Base-by-base conservation (phyloP, 2,329 filamentous ascomycete genomes). In the Claviceps maximensis region DNA sequence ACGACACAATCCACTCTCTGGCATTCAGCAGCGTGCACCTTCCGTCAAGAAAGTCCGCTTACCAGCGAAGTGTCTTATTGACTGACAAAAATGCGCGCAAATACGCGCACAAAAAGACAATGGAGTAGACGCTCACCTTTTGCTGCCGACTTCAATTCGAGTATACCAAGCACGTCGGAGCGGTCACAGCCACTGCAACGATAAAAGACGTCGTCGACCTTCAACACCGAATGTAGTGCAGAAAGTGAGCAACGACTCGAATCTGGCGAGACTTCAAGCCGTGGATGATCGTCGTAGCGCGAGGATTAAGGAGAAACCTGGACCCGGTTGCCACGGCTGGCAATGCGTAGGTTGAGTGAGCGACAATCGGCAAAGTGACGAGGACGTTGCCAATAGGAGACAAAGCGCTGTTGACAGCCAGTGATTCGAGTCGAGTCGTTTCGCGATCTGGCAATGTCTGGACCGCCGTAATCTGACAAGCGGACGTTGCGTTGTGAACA, bases 141-240 rank as follows among this genome's bases (percentile, higher is more conserved):
- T 41, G 17, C 15, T 48, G n/a, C 44, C 17, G 44, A 31, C 44
- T 41, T 45, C 33, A 29, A 46, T 17, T 19, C 29, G 10, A 7
- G 25, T 38, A 9, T 46, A 54, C 58, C 50, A 50, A 51, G 54
- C 56, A 56, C 57, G 54, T 54, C 56, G 54, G 58, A 54, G 56
- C 54, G 57, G 57, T 57, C 56, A 54, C 60, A 56, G 57, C 56
- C 60, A 58, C 46, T n/a, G n/a, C 21, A 27, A 36, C 54, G 56
- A 60, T 63, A 59, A 17, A 45, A 6, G 40, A 53, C 54, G 54
- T 54, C 55, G 52, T 61, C 53, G 59, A 59, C 63, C 61, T 56
- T 56, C 54, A 46, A 54, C 33, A 61, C 63, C 60, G 58, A 58
- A 9, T 41, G 44, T 52, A 52, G 15, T 40, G 15, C 29, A 33